Percentiles rank a stretch among this genome's conserved stretches.
These are phyloP conservation scores for Debaryomycetaceae sp. DNA, from an alignment of 1,139 yeast species.

Conservation along the genomic window DNA sequence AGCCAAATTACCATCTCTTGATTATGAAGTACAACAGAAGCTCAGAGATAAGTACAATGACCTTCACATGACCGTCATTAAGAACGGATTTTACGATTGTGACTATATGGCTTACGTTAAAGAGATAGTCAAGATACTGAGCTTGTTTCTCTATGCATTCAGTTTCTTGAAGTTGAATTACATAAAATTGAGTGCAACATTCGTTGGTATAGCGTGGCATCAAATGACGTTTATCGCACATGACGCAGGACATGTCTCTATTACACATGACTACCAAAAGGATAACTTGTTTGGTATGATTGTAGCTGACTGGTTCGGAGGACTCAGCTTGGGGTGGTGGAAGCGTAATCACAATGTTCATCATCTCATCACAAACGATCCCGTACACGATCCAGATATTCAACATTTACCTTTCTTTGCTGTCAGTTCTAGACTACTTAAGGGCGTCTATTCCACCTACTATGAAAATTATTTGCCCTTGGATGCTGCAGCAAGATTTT, in stretches of 20 bases:
- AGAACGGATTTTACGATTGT: conserved; percentile 66
- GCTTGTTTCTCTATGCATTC: conserved; percentile 50
- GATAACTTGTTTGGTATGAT: conserved; percentile 74
- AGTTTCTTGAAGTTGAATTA: conserved; percentile 46
- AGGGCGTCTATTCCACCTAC: conserved; percentile 71
- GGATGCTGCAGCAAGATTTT: conserved; percentile 58
- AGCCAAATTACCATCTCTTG: conserved; percentile 57
- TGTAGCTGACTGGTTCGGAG: conserved; percentile 81
- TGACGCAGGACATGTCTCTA: conserved; percentile 84
- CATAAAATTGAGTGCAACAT: conserved; percentile 56
- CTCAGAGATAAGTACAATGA: conserved; percentile 57
- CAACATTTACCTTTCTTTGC: conserved; percentile 92
- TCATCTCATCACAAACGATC: conserved; percentile 84
- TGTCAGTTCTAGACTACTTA: conserved; percentile 68
- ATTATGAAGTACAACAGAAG: conserved; percentile 58
- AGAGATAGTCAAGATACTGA: conserved; percentile 59
- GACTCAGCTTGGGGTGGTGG: conserved; percentile 93
- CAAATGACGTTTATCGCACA: conserved; percentile 86
- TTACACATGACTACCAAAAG: conserved; percentile 75
- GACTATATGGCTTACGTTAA: conserved; percentile 67
- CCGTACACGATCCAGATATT: conserved; percentile 90
- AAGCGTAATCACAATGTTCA: conserved; percentile 89
- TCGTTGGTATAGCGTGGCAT: conserved; percentile 82
- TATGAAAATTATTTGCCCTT: conserved; percentile 65
- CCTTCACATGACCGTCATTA: conserved; percentile 54